Conservation (phyloP, 805 yeast genomes). For the Brettanomyces custersianus region DNA sequence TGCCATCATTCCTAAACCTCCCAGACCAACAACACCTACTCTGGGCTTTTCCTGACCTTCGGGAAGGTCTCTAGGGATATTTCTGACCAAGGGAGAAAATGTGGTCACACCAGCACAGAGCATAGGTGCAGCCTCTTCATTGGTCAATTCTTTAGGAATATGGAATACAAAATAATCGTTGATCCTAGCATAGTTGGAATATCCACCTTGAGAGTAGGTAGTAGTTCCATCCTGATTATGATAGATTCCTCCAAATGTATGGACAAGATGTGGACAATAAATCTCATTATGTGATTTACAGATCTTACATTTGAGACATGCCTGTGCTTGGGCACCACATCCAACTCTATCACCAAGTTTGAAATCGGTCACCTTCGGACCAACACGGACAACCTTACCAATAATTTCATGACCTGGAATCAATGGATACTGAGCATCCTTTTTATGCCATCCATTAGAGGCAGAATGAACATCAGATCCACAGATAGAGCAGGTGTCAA, state of each 20-base stretch:
- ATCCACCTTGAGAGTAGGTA: slow-evolving; percentile 49
- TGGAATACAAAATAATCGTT: slow-evolving; percentile 56
- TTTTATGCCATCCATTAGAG: slow-evolving; percentile 37
- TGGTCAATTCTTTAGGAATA: slow-evolving; percentile 46
- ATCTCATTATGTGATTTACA: slow-evolving; percentile 46
- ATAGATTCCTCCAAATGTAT: slow-evolving; percentile 27
- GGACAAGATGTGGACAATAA: slow-evolving; percentile 28
- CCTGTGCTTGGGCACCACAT: slow-evolving; percentile 59
- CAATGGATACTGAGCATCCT: slow-evolving; percentile 20
- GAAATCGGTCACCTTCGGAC: slow-evolving; percentile 41
- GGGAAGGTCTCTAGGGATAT: slow-evolving; percentile 21
- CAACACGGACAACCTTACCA: slow-evolving; percentile 51
- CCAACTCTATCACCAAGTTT: slow-evolving; percentile 73
- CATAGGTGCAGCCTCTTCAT: slow-evolving; percentile 58
- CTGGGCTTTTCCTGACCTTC: slow-evolving; percentile 26
- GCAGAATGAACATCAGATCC: slow-evolving; percentile 53
- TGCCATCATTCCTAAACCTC: slow-evolving; percentile 64
- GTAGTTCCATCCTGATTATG: slow-evolving; percentile 19
- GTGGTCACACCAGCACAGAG: slow-evolving; percentile 74
- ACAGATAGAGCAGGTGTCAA: slow-evolving; percentile 44
- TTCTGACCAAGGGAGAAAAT: slow-evolving; percentile 54
- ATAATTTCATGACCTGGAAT: slow-evolving; percentile 59
- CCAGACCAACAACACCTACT: slow-evolving; percentile 56
- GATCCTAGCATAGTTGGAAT: slow-evolving; percentile 56
- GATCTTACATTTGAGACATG: slow-evolving; percentile 52